Base-by-base conservation (phyloP, 164 flowering plant genomes). In the grape (Vitis vinifera) region DNA sequence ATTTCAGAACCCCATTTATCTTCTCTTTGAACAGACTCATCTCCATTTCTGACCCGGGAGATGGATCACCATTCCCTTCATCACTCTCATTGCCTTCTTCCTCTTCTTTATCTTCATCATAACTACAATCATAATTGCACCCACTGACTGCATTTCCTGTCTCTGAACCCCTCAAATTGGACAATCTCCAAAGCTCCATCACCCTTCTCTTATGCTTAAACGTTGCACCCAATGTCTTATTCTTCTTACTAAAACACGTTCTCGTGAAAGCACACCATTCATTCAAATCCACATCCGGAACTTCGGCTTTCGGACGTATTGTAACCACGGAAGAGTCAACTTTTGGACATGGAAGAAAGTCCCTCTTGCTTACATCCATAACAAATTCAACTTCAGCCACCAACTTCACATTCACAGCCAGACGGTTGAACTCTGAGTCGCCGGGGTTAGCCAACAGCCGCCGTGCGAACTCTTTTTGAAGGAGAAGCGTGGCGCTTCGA, bases 161-260 rank as follows among this genome's bases (percentile, higher is more conserved):
- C 16, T 8, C 31, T 44, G 69, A 55, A n/a, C 51, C 63, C 49
- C 8, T 63, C 58, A 9, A 44, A 29, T 69, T 63, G 1, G 88
- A 83, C 65, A 74, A 68, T 31, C 61, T 77, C 69, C 81, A 64
- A 6, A 94, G 77, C 81, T 93, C 97, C 63, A 78, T 51, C 59
- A 93, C 73, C 83, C 89, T 95, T 85, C 76, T 93, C 87, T 91
- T 95, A 79, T 89, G 94, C 90, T 85, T 91, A 65, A 95, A 91
- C 0, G 84, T 90, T 1, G 98, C 97, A 8, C 98, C 99, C 29
- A 95, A 51, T 0, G 98, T 93, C 83, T 88, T 95, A 72, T 95
- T 95, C 79, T 95, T 93, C 79, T 87, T 93, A 59, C 86, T 53
- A 71, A 95, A 93, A 80, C 98, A 93, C 0, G 93, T 85, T 65